A percentile compares a stretch with the other conserved stretches of the same genome.
phyloP scores from a whole-genome alignment of 345 rosid species.

The Salix udensis region DNA sequence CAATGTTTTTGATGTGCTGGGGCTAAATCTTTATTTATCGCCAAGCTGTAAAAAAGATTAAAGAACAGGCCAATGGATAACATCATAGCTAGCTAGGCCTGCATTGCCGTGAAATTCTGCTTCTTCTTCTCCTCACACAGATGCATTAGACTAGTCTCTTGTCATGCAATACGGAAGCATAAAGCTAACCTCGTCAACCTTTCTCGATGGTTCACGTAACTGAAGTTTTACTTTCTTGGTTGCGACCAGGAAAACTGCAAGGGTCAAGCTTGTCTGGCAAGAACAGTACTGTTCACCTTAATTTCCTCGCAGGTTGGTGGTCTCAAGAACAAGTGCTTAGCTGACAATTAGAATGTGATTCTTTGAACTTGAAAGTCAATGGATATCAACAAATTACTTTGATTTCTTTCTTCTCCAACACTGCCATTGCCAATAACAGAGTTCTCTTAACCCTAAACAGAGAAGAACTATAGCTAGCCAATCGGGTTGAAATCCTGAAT shows the following conservation, averaged over 20 bases:
- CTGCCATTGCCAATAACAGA: too few species aligned
- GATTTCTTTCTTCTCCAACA: too few species aligned
- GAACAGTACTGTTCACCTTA: background rate
- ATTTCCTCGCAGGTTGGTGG: background rate
- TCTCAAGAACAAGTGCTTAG: background rate
- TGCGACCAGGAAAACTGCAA: conserved; percentile 2
- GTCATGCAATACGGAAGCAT: conserved; percentile 6
- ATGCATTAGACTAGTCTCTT: conserved; percentile 10
- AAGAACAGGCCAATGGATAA: background rate
- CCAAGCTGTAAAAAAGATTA: background rate
- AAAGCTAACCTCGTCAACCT: background rate
- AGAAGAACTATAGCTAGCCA: too few species aligned
- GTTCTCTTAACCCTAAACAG: too few species aligned
- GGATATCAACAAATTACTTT: background rate
- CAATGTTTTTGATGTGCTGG: background rate
- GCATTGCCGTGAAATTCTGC: background rate
- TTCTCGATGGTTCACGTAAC: conserved; percentile 15
- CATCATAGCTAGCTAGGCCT: background rate
- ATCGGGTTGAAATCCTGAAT: too few species aligned
- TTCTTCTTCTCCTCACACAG: background rate
- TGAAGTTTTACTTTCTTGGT: conserved; percentile 16
- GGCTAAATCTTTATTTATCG: too few species aligned
- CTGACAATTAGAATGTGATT: background rate
- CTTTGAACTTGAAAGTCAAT: background rate
- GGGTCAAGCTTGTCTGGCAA: conserved; percentile 11